Base-by-base conservation (phyloP, 2,329 filamentous ascomycete species). In the Elsinoe batatas region DNA sequence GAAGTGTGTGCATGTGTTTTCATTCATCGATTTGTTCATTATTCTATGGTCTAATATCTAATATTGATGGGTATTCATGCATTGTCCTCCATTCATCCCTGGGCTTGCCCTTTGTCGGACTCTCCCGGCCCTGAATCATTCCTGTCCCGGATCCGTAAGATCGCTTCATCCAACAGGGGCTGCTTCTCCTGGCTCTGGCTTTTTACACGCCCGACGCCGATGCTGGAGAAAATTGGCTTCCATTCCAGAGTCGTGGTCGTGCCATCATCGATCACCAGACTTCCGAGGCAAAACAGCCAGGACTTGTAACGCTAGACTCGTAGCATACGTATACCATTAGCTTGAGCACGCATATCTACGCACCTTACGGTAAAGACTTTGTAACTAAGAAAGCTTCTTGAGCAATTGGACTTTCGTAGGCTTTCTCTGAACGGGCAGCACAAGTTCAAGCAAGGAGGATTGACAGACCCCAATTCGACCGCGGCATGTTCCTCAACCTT, bases 251-350 rank as follows among this genome's bases (percentile, higher is more conserved):
- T 17, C 26, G 26, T 49, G 32, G 15, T 51, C 47, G 33, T 51
- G 47, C 47, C 47, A 38, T 51, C 47, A 51, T 51, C 47, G 47
- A 51, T 51, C 32, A 38, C 26, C 40, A 22, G 18, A 26, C 40
- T 20, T 22, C 20, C 26, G 40, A 44, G 26, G 20, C 3, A 18
- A 5, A 22, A 20, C 26, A 44, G 20, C 20, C 40, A 44, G 18
- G 26, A 44, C 36, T 30, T 49, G 26, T 26, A 33, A 33, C 44
- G 17, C 10, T n/a, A 26, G 20, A 13, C 26, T 35, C 11, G 40
- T 13, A 12, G 26, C 26, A 30, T 30, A 30, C 26, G 8, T 30
- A 30, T 30, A 3, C 7, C 7, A 8, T 8, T 7, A 8, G 26
- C 26, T 30, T 30, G 5, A 8, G 26, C 26, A 30, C 26, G 26